Evolutionary conservation across 176 grass and related monocot genomes (phyloP), one percentile per base, ranked within the genome.

Genomic region (Phyllostachys edulis): DNA sequence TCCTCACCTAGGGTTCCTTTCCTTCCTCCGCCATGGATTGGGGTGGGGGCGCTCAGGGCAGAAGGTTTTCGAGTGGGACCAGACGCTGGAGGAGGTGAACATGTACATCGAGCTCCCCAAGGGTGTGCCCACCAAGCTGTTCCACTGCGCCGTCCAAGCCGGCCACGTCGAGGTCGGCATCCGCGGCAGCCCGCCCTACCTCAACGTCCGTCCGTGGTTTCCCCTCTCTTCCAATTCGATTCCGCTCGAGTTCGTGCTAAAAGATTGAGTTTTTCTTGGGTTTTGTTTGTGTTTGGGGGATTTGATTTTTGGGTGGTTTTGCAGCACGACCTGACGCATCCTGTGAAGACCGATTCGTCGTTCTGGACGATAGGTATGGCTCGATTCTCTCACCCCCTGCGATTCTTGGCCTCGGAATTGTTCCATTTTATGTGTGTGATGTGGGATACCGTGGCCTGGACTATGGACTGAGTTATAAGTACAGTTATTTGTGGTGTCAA

Each of bases 51-150:
- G 27, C 78, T 44, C 87, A 98, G 96, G 96, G 78, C 91, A 98
- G 84, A 98, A 98, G 86, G 96, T 98, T 14, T 98, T 98, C 82
- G 96, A 98, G 71, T 98, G 93, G 96, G 96, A 98, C 52, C 93
- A 98, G 89, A 94, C 96, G 63, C 82, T 98, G 32, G 96, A 98
- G 68, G 96, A 98, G 85, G 87, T 92, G 67, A 85, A 99, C 89
- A 85, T 99, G 79, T 99, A 96, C 86, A 87, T 99, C 63, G 93
- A 99, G 68, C 96, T 96, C 73, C 93, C 96, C 37, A 82, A 87
- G 60, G 86, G 84, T 59, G 93, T 94, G 45, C 89, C 96, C 15
- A 86, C 83, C 56, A 99, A 99, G 52, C 87, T 96, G 69, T 96
- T 99, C 79, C 65, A 71, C 67, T 96, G 89, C 83, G 85, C 89